Base-by-base conservation (phyloP, 106 monocot species). In the Hemerocallis citrina region DNA sequence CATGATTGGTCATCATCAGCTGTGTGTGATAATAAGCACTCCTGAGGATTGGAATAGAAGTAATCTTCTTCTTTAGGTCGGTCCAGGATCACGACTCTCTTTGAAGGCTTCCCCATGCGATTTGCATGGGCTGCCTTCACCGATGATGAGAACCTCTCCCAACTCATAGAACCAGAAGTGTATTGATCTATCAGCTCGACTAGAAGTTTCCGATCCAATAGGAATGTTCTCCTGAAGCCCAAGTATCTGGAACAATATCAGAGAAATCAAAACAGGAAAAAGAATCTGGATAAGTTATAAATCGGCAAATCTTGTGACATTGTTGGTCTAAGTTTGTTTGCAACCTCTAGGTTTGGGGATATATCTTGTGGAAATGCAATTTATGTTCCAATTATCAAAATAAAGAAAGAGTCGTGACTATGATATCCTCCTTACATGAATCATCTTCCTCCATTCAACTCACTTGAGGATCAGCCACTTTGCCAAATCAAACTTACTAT, bases 31-130 rank as follows among this genome's bases (percentile, higher is more conserved):
- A 16, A 67, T 20, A 92, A 66, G 46, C 92, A 92, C 57, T 92
- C 92, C 22, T 92, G 75, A 8, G 92, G 92, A 67, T 92, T 92
- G 48, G 92, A 59, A 48, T 87, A 92, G 75, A 92, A 92, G 70
- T 87, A 87, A 57, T 92, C 86, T 59, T 92, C 92, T 73, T 92
- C 86, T 65, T 92, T 92, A 7, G 92, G 92, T 55, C 72, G 61
- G 45, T 87, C 79, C 11, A 77, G 72, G 64, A 87, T 92, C 55
- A 87, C 72, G 7, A 25, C 34, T 50, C 92, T 77, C 67, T 51
- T 60, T 11, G 62, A 59, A 30, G 92, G 80, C 43, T 32, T 74
- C 64, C 83, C 92, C 75, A 75, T 80, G 22, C 83, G 76, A 38
- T 75, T 68, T 10, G 52, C 74, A 64, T 83, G 86, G 11, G 66